Evolutionary conservation across 768 basidiomycete genomes (phyloP).

Genomic region (Auricularia cornea): DNA sequence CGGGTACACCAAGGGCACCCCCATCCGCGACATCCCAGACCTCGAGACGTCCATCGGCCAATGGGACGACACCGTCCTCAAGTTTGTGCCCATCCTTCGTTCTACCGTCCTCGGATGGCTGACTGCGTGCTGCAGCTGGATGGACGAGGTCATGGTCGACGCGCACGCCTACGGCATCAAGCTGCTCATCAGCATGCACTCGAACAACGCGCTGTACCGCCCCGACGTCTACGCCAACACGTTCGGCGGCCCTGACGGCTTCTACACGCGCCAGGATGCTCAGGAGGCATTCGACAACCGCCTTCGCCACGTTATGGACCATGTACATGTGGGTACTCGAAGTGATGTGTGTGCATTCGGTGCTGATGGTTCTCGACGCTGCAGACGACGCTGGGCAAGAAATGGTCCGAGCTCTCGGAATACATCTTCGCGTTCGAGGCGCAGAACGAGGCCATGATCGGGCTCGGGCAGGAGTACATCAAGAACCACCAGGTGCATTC

Average conservation of each 20-base stretch:
- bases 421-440: conserved; percentile 34
- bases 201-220: conserved; percentile 13
- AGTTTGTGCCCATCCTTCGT: conserved; percentile 9
- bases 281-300: conserved; percentile 27
- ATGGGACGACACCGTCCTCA: conserved; percentile 31
- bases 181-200: conserved; percentile 10
- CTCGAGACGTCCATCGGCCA: conserved; percentile 28
- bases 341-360: no score
- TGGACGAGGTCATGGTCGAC: conserved; percentile 34
- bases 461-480: conserved; percentile 11
- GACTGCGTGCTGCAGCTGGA: neutral
- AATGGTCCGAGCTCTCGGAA: conserved; percentile 30
- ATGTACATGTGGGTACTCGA: conserved; percentile 20
- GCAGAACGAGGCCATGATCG: conserved; percentile 29
- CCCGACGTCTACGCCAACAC: conserved; percentile 25
- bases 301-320: conserved; percentile 31
- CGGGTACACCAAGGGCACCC: conserved; percentile 8
- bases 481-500: neutral
- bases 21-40: conserved; percentile 21
- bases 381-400: conserved; percentile 21
- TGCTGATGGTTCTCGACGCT: no score
- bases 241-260: conserved; percentile 23
- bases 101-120: no score
- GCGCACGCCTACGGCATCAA: conserved; percentile 26
- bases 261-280: conserved; percentile 18